Evolutionary conservation across 768 basidiomycete genomes (phyloP).

Genomic region (Mycena capillaripes): DNA sequence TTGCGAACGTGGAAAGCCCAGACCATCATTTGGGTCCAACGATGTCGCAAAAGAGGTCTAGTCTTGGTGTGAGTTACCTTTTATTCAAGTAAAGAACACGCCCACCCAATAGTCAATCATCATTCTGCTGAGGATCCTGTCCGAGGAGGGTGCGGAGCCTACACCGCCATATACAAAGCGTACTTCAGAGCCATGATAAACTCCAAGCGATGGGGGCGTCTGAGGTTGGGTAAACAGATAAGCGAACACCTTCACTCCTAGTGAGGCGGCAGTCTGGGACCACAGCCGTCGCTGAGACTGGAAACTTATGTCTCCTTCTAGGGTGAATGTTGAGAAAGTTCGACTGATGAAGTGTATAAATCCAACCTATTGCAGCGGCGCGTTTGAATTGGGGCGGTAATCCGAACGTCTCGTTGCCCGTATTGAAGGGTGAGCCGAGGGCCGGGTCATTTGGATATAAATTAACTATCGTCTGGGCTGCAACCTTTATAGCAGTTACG

Average conservation of each 20-base stretch:
- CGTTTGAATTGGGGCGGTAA: conserved; percentile 50
- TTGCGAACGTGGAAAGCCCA: conserved; percentile 46
- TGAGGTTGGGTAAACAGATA: conserved; percentile 61
- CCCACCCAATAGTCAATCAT: conserved; percentile 59
- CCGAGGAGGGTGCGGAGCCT: conserved; percentile 38
- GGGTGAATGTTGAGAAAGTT: not conserved
- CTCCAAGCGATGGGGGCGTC: conserved; percentile 44
- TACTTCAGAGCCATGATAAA: conserved; percentile 51
- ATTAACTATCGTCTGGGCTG: conserved; percentile 45
- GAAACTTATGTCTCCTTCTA: conserved; percentile 57
- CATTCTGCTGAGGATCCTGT: conserved; percentile 38
- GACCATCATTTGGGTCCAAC: conserved; percentile 56
- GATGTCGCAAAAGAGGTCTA: conserved; percentile 51
- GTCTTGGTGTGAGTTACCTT: not conserved
- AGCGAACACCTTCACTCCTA: conserved; percentile 54
- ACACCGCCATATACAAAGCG: conserved; percentile 51
- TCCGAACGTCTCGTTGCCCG: conserved; percentile 57
- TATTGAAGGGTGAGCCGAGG: conserved; percentile 57
- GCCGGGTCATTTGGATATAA: conserved; percentile 59
- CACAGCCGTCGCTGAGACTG: conserved; percentile 54
- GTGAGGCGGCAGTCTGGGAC: conserved; percentile 54
- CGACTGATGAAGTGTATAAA: not conserved
- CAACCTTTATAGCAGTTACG: no score
- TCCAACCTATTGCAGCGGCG: conserved; percentile 45
- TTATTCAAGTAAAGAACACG: not conserved